These are phyloP conservation scores for Phytophthora cajani DNA, from an alignment of 352 stramenopile genomes.

Conservation along the genomic window DNA sequence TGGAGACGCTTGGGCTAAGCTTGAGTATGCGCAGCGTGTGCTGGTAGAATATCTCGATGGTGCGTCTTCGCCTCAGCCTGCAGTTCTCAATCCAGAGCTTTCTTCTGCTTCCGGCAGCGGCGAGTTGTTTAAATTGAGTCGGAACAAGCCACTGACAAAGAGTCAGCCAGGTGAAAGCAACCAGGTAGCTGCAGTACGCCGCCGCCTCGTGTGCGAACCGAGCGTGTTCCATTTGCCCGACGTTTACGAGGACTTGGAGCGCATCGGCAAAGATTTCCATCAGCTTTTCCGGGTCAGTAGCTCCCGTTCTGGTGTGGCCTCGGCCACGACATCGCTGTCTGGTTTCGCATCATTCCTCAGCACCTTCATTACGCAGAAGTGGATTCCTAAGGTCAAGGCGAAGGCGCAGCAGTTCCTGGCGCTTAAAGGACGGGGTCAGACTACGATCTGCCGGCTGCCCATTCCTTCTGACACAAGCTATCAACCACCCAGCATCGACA, in stretches of 20 bases:
- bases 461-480: constrained; percentile 80
- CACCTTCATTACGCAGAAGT: constrained; percentile 73
- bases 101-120: constrained; percentile 17
- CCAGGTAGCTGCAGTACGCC: constrained; percentile 23
- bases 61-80: constrained; percentile 24
- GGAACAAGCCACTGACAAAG: constrained; percentile 57
- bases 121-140: constrained; percentile 70
- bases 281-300: constrained; percentile 45
- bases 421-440: constrained; percentile 58
- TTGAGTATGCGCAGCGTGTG: constrained; percentile 40
- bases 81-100: constrained; percentile 28
- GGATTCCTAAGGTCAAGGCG: constrained; percentile 76
- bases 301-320: constrained; percentile 11
- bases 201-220: constrained; percentile 61
- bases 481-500: constrained; percentile 79
- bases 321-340: constrained; percentile 26
- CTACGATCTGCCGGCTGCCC: constrained; percentile 53
- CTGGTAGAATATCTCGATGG: constrained; percentile 78
- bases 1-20: not conserved
- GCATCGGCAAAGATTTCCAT: constrained; percentile 67
- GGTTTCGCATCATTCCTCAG: constrained; percentile 65
- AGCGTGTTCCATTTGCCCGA: constrained; percentile 81
- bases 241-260: constrained; percentile 75
- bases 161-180: constrained; percentile 36
- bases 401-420: constrained; percentile 74